phyloP scores from a whole-genome alignment of 176 grass and related monocot species.

The Oryza brachyantha region DNA sequence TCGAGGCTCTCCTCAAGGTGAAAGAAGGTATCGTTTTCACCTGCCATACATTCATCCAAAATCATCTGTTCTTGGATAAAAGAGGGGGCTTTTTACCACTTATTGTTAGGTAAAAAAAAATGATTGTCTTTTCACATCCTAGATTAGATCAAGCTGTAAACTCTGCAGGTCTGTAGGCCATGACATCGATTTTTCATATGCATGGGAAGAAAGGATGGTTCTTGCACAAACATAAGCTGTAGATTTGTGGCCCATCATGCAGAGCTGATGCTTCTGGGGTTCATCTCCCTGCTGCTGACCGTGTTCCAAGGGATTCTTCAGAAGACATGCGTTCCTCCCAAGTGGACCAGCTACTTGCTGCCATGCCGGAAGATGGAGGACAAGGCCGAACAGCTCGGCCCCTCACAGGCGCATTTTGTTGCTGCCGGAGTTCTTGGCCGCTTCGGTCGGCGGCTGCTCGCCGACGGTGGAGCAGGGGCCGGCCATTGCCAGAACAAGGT shows the following conservation, averaged over 20 bases:
- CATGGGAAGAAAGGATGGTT: neutral
- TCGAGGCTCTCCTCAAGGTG: slow-evolving; percentile 93
- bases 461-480: neutral
- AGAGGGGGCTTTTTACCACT: neutral
- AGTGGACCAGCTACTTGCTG: slow-evolving; percentile 69
- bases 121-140: neutral
- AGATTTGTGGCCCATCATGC: slow-evolving; percentile 1
- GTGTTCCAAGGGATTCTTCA: slow-evolving; percentile 71
- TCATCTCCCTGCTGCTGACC: slow-evolving; percentile 92
- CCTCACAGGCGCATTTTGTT: slow-evolving; percentile 14
- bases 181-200: neutral
- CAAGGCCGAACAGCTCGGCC: neutral
- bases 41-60: too few species aligned
- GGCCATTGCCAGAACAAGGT: slow-evolving; percentile 65
- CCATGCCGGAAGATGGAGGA: slow-evolving; percentile 47
- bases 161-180: neutral
- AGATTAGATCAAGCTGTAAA: neutral
- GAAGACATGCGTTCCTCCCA: slow-evolving; percentile 60
- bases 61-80: neutral
- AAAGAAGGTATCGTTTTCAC: slow-evolving; percentile 67
- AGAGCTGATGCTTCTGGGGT: slow-evolving; percentile 96
- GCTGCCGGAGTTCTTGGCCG: slow-evolving; percentile 27
- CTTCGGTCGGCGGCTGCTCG: slow-evolving; percentile 48
- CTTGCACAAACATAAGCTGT: neutral
- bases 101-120: neutral